These are phyloP conservation scores for Vachellia collinsii DNA, from an alignment of 306 rosid genomes.

Conservation along the genomic window DNA sequence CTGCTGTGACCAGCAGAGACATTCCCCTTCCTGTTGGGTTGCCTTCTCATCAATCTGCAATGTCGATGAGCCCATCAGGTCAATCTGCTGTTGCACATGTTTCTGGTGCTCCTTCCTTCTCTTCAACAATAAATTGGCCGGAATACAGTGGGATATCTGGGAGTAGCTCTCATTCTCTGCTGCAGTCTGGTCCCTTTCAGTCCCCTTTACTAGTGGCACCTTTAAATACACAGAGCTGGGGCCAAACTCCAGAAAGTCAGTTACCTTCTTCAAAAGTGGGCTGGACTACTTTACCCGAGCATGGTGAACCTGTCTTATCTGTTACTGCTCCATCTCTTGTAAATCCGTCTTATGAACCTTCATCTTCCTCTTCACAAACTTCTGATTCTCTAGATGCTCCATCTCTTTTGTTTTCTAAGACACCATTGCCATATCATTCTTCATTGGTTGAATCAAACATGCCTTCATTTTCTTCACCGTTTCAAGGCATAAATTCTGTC, in stretches of 20 bases:
- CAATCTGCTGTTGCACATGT: constrained; percentile 42
- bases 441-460: constrained; percentile 37
- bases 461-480: constrained; percentile 41
- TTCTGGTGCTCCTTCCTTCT: constrained; percentile 44
- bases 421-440: constrained; percentile 42
- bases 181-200: constrained; percentile 41
- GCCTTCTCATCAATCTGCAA: constrained; percentile 50
- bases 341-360: constrained; percentile 42
- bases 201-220: constrained; percentile 40
- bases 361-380: constrained; percentile 40
- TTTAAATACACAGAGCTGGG: constrained; percentile 38
- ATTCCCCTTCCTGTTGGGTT: constrained; percentile 44
- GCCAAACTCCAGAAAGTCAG: constrained; percentile 50
- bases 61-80: constrained; percentile 40
- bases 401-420: constrained; percentile 44
- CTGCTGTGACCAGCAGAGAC: constrained; percentile 45
- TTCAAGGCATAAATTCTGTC: constrained; percentile 41
- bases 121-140: constrained; percentile 47
- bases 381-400: constrained; percentile 49
- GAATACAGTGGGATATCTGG: constrained; percentile 42
- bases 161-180: constrained; percentile 41
- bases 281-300: constrained; percentile 41
- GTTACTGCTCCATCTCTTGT: constrained; percentile 43
- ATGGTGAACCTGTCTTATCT: constrained; percentile 45
- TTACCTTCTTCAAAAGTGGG: constrained; percentile 41